Evolutionary conservation across 768 basidiomycete genomes (phyloP), one percentile per base, ranked within the genome.

Genomic region (Steccherinum ochraceum): DNA sequence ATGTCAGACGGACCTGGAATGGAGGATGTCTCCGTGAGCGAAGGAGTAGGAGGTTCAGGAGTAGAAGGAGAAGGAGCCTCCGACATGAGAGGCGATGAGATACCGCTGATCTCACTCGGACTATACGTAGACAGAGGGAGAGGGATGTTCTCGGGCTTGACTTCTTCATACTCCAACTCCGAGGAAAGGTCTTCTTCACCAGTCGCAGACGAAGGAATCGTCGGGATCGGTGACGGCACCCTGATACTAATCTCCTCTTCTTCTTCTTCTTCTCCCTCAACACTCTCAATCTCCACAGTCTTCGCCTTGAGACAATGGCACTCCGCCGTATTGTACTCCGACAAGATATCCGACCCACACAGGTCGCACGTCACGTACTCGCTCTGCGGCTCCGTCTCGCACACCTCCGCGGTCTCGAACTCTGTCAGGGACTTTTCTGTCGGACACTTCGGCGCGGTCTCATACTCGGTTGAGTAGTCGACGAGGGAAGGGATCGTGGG

Each of bases 401-500:
- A 77, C 25, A 64, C 55, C 27, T 72, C 70, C n/a, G 67, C 70
- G 1, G 76, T 75, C 30, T 56, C 59, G 48, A 67, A 77, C 44
- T 74, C 74, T 0, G 72, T 75, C 46, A 76, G 72, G 1, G 74
- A 75, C 3, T 26, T 51, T 24, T 70, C 69, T n/a, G 67, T 62
- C 11, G 58, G 52, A 35, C 61, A 65, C 42, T 62, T 52, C 20
- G 60, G 58, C 10, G 67, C 70, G 0, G 69, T 71, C 50, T 63
- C 60, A 52, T 66, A 69, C 50, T 66, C 62, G 3, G 66, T 69
- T 7, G 65, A 59, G 49, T 68, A 77, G 46, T 74, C 72, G 0
- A 68, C 73, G 47, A 78, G 55, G 1, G 78, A 81, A 12, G 81
- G 81, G 54, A 83, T 83, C 3, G 76, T 78, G 0, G 81, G 80